Conservation (phyloP, 139 green algal species). For the Chlamydomonas eustigma region DNA sequence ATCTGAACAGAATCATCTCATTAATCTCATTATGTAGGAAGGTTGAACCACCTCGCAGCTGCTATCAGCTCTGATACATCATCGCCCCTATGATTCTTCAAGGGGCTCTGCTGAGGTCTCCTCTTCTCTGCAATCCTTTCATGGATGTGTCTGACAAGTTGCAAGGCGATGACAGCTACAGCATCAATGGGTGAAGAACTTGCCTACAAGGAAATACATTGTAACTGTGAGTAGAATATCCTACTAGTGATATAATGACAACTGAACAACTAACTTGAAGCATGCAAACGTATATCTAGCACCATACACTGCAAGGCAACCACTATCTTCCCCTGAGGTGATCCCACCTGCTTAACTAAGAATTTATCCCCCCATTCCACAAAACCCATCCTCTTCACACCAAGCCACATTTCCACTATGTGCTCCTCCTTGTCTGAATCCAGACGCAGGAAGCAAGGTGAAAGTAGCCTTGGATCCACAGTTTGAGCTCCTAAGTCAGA, state of each 20-base stretch:
- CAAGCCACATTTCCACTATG: constrained; percentile 41
- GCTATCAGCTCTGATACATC: too few relatives aligned
- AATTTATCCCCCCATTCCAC: constrained; percentile 26
- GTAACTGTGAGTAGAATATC: neutral
- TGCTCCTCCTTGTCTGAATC: constrained; percentile 38
- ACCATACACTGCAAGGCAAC: neutral
- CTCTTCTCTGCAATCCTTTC: too few relatives aligned
- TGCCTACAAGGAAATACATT: neutral
- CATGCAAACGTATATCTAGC: too few relatives aligned
- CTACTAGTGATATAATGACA: neutral
- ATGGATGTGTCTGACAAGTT: too few relatives aligned
- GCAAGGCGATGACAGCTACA: too few relatives aligned
- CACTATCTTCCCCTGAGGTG: neutral
- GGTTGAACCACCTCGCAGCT: too few relatives aligned
- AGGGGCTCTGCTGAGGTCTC: too few relatives aligned
- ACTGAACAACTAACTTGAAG: neutral
- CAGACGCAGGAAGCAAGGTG: constrained; percentile 28
- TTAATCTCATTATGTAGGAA: too few relatives aligned
- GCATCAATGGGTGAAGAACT: neutral
- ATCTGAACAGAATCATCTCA: too few relatives aligned
- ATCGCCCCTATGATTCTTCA: too few relatives aligned
- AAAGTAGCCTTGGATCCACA: constrained; percentile 40
- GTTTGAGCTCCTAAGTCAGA: constrained; percentile 9
- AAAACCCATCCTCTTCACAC: constrained; percentile 31
- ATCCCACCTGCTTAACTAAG: neutral